These are phyloP conservation scores for Bruguiera parviflora DNA, from an alignment of 345 rosid genomes.

Conservation along the genomic window DNA sequence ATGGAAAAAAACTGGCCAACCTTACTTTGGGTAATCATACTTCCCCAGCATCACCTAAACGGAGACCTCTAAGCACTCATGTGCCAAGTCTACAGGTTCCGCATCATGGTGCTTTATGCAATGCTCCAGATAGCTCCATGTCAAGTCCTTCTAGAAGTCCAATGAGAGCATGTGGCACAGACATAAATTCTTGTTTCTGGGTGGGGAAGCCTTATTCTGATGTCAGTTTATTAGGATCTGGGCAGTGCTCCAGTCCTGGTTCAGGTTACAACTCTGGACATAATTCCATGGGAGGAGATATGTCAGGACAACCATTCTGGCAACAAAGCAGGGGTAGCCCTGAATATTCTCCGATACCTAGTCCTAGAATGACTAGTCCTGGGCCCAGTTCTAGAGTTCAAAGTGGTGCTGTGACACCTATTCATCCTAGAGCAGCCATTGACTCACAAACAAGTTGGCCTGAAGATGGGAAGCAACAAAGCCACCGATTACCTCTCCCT, in stretches of 20 bases:
- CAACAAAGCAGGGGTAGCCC: constrained; percentile 93
- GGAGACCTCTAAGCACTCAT: constrained; percentile 49
- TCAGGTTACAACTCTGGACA: constrained; percentile 95
- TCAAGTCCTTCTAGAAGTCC: constrained; percentile 99
- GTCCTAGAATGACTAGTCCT: constrained; percentile 96
- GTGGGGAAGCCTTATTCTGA: constrained; percentile 72
- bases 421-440: constrained; percentile 78
- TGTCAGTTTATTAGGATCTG: constrained; percentile 67
- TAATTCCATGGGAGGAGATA: constrained; percentile 91
- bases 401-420: constrained; percentile 97
- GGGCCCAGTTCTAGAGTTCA: constrained; percentile 97
- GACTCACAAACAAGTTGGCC: constrained; percentile 69
- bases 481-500: constrained; percentile 92
- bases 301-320: constrained; percentile 88
- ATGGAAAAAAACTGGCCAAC: constrained; percentile 55
- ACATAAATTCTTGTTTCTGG: constrained; percentile 63
- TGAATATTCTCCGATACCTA: constrained; percentile 90
- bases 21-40: constrained; percentile 42
- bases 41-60: constrained; percentile 63
- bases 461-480: constrained; percentile 80
- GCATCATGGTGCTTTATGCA: constrained; percentile 48
- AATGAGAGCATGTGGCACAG: constrained; percentile 63
- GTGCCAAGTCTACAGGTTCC: constrained; percentile 74
- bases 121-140: constrained; percentile 93
- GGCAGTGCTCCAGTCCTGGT: constrained; percentile 97